These are phyloP conservation scores for Penicillium riverlandense DNA, from an alignment of 495 filamentous ascomycete species.

Conservation along the genomic window DNA sequence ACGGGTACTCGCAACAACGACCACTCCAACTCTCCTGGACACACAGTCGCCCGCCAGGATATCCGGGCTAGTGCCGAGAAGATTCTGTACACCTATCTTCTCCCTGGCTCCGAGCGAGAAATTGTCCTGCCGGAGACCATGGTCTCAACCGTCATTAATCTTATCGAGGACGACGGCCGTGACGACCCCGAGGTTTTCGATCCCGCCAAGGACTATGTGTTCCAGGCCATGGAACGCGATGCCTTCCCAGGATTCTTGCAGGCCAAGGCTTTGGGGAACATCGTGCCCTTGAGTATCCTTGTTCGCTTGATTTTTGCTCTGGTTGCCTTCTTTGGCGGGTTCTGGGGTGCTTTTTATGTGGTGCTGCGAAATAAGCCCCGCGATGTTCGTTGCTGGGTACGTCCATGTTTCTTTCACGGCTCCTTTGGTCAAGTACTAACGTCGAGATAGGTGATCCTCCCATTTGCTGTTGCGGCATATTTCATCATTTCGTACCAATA, in stretches of 20 bases:
- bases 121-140: constrained; percentile 87
- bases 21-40: constrained; percentile 68
- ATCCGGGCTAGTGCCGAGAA: constrained; percentile 92
- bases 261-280: constrained; percentile 88
- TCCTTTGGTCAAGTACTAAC: constrained; percentile 8
- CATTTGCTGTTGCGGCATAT: constrained; percentile 86
- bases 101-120: constrained; percentile 89
- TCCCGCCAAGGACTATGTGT: constrained; percentile 96
- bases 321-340: constrained; percentile 77
- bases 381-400: constrained; percentile 72
- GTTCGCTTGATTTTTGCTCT: constrained; percentile 80
- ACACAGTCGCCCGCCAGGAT: constrained; percentile 77
- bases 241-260: constrained; percentile 95
- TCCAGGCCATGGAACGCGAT: constrained; percentile 98
- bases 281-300: constrained; percentile 82
- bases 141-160: constrained; percentile 67
- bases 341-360: constrained; percentile 88
- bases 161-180: constrained; percentile 81
- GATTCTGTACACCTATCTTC: constrained; percentile 91
- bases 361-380: constrained; percentile 81
- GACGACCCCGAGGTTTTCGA: constrained; percentile 98
- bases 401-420: constrained; percentile 14
- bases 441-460: constrained; percentile 70
- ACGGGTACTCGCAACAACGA: constrained; percentile 40
- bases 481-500: constrained; percentile 87